phyloP scores from a whole-genome alignment of 2,329 filamentous ascomycete genomes.

The Didymella lethalis region DNA sequence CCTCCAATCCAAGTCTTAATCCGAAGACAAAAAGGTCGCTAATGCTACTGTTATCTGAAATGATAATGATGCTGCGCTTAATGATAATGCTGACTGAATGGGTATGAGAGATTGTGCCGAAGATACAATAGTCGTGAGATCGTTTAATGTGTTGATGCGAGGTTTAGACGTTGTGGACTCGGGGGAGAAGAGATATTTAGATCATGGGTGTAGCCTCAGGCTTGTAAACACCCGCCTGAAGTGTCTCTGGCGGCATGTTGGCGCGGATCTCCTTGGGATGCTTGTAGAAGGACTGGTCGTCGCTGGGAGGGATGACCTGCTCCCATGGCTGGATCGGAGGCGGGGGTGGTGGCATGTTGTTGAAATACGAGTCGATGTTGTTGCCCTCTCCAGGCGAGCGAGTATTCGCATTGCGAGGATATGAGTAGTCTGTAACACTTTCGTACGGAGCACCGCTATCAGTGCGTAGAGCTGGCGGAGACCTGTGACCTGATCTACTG shows the following conservation, averaged over 20 bases:
- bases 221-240: slow-evolving; percentile 55
- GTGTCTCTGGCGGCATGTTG: slow-evolving; percentile 58
- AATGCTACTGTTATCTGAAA: slow-evolving; percentile 20
- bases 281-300: slow-evolving; percentile 43
- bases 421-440: slow-evolving; percentile 50
- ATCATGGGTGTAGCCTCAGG: slow-evolving; percentile 48
- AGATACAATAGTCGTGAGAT: slow-evolving; percentile 41
- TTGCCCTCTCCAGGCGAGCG: slow-evolving; percentile 42
- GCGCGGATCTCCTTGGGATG: slow-evolving; percentile 58
- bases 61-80: slow-evolving; percentile 17
- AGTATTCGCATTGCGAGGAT: slow-evolving; percentile 35
- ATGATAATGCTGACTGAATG: slow-evolving; percentile 10
- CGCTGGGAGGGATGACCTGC: slow-evolving; percentile 50
- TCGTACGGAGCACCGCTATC: slow-evolving; percentile 54
- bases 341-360: slow-evolving; percentile 47
- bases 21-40: slow-evolving; percentile 28
- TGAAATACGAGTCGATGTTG: slow-evolving; percentile 39
- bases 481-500: slow-evolving; percentile 61
- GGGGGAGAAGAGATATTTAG: slow-evolving; percentile 21
- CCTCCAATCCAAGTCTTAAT: slow-evolving; percentile 28
- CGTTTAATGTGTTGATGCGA: slow-evolving; percentile 32
- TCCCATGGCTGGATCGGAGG: slow-evolving; percentile 50
- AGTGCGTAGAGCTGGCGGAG: slow-evolving; percentile 50
- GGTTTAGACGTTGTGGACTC: not conserved
- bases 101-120: slow-evolving; percentile 34